Evolutionary conservation across 1,284 basidiomycete genomes (phyloP), one percentile per base, ranked within the genome.

Genomic region (Inonotus obliquus): DNA sequence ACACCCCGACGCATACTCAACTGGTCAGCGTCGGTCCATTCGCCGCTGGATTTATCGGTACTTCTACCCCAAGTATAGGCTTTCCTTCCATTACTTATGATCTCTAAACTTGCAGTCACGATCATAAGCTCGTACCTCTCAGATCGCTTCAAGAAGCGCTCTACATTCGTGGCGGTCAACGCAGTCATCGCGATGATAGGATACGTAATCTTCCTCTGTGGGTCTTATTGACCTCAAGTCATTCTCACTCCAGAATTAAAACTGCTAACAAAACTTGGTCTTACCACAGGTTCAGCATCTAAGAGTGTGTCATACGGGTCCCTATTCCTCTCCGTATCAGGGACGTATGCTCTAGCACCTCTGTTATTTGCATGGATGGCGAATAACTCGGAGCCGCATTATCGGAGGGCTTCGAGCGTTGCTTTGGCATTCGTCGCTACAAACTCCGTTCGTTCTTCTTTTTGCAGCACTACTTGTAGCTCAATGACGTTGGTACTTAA

Each of bases 11-110:
- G 11, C 61, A 65, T 35, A 70, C 72, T 10, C 74, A 75, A 61
- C 61, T 75, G 10, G 66, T 75, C 32, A 73, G 72, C 54, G 74
- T 74, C 4, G 71, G 71, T 3, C 74, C 74, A 2, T 74, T 72
- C 56, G 74, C 69, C n/a, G 69, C 65, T 27, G 69, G 69, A 11
- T 75, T 74, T 60, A 59, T 70, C 49, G 64, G 74, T 75, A 57
- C 44, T 19, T 27, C 25, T n/a, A n/a, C 27, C 14, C 32, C 17
- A 4, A 29, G 1, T 17, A 19, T 32, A 11, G 7, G 10, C 25
- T 35, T 29, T 1, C 2, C 14, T 41, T 14, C 14, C 14, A 41
- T 41, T 41, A 4, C 4, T 9, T 49, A 5, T 53, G 14, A 19
- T 37, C 45, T 45, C 27, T n/a, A n/a, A 23, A 21, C 21, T 23